Evolutionary conservation across 1,284 basidiomycete species (phyloP).

Genomic region (Pseudozyma pruni): DNA sequence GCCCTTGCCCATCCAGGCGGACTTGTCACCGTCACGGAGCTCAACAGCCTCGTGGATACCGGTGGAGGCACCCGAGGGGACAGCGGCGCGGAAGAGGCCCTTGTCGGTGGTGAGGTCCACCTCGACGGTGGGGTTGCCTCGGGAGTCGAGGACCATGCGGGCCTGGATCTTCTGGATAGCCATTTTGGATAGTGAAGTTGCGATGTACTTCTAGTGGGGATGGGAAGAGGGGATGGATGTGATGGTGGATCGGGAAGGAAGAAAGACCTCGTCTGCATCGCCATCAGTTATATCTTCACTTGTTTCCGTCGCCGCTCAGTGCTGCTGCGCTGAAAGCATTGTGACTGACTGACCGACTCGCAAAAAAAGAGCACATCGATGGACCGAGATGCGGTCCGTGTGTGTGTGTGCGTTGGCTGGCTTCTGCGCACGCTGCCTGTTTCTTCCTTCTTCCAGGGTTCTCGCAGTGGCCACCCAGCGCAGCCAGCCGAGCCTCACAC

Average conservation of each 20-base stretch:
- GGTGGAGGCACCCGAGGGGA: constrained; percentile 97
- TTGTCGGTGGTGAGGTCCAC: constrained; percentile 66
- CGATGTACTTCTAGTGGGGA: constrained; percentile 5
- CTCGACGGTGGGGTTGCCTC: constrained; percentile 68
- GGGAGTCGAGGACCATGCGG: constrained; percentile 65
- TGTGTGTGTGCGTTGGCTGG: too few relatives aligned
- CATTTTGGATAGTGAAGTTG: constrained; percentile 40
- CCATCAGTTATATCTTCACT: constrained; percentile 20
- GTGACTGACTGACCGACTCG: too few relatives aligned
- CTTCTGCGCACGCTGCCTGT: constrained; percentile 6
- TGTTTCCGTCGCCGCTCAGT: too few relatives aligned
- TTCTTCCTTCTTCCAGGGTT: too few relatives aligned
- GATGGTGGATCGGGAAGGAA: constrained; percentile 12
- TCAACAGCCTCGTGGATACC: constrained; percentile 99
- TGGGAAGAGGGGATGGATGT: background rate
- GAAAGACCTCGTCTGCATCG: constrained; percentile 5
- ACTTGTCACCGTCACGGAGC: constrained; percentile 95
- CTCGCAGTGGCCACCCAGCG: too few relatives aligned
- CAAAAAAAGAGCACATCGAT: constrained; percentile 2
- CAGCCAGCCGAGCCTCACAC: too few relatives aligned
- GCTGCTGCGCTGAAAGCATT: too few relatives aligned
- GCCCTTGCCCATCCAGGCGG: constrained; percentile 87
- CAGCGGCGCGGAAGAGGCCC: constrained; percentile 91
- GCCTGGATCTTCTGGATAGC: constrained; percentile 61
- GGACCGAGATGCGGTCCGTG: constrained; percentile 3